Evolutionary conservation across 2,329 filamentous ascomycete species (phyloP).

Genomic region (Fusarium incarnatum): DNA sequence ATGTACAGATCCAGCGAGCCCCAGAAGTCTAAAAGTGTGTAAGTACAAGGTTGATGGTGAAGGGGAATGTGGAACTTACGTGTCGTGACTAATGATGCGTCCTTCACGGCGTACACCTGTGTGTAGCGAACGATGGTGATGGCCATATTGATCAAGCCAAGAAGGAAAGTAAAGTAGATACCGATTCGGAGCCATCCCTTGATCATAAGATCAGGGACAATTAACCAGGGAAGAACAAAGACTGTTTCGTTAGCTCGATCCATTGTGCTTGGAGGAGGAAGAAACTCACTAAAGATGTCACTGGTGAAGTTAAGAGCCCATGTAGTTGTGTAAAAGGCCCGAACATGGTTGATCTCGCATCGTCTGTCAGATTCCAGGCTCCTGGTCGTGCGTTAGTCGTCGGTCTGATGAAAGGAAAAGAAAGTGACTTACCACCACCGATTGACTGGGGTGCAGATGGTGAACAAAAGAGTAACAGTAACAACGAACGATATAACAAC

Average conservation of each 20-base stretch:
- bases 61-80: not conserved
- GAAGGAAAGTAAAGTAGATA: slow-evolving; percentile 23
- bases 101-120: not conserved
- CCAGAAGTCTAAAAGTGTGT: slow-evolving; percentile 13
- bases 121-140: slow-evolving; percentile 13
- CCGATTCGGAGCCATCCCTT: slow-evolving; percentile 10
- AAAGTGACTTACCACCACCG: slow-evolving; percentile 15
- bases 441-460: slow-evolving; percentile 10
- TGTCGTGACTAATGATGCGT: not conserved
- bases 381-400: not conserved
- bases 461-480: slow-evolving; percentile 11
- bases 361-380: accelerated
- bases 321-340: not conserved
- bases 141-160: slow-evolving; percentile 27
- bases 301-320: slow-evolving; percentile 32
- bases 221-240: slow-evolving; percentile 22
- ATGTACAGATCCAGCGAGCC: slow-evolving; percentile 17
- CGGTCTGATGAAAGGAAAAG: accelerated
- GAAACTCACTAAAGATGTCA: slow-evolving; percentile 14
- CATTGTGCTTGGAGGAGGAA: accelerated
- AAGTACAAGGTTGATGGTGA: accelerated
- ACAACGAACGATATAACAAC: not conserved
- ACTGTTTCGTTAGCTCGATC: slow-evolving; percentile 1
- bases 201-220: slow-evolving; percentile 22
- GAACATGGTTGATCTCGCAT: too few relatives aligned